These are phyloP conservation scores for Oryza meyeriana DNA, from an alignment of 176 grass and related monocot species.

Conservation along the genomic window DNA sequence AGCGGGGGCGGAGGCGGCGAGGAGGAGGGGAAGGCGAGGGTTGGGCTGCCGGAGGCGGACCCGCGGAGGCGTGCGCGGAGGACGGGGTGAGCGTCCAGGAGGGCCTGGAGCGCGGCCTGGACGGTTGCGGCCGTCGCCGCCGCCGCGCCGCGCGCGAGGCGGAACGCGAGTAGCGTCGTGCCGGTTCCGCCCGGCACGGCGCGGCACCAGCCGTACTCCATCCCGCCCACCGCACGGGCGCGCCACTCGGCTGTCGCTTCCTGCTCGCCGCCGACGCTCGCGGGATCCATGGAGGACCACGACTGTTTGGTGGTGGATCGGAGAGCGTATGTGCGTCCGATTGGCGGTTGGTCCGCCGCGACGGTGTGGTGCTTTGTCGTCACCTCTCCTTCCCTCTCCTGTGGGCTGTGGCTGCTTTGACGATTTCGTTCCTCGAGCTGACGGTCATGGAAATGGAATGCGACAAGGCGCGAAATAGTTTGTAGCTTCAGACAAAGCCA, in stretches of 20 bases:
- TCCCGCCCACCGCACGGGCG: conserved; percentile 42
- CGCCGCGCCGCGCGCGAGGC: conserved; percentile 40
- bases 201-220: conserved; percentile 71
- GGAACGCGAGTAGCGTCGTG: conserved; percentile 63
- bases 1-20: neutral
- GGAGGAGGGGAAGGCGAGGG: conserved; percentile 45
- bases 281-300: conserved; percentile 38
- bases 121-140: conserved; percentile 2
- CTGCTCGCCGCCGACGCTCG: conserved; percentile 4
- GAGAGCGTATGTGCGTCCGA: neutral
- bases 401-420: neutral
- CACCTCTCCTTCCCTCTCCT: neutral
- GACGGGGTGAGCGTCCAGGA: conserved; percentile 60
- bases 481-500: neutral
- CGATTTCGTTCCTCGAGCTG: neutral
- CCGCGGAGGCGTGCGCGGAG: conserved; percentile 52
- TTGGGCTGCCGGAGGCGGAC: conserved; percentile 27
- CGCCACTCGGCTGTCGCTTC: neutral
- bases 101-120: conserved; percentile 38
- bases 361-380: neutral
- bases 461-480: neutral
- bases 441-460: no score
- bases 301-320: neutral
- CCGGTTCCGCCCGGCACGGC: conserved; percentile 81
- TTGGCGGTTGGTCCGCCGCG: conserved; percentile 9